A percentile compares a stretch with the other conserved stretches of the same genome.
These are phyloP conservation scores for Aspergillus affinis DNA, from an alignment of 495 filamentous ascomycete species.

Conservation along the genomic window DNA sequence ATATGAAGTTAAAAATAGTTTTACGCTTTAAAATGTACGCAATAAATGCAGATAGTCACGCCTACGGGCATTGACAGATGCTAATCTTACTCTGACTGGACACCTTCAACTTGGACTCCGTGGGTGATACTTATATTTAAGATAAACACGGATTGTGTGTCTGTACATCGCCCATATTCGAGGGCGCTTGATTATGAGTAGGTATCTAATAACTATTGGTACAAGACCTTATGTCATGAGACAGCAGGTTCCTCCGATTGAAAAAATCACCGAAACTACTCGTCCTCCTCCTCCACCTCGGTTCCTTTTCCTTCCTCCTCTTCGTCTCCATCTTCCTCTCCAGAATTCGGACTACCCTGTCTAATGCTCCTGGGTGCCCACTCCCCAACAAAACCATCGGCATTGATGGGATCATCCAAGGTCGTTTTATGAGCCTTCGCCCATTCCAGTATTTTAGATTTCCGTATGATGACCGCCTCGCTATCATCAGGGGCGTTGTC, in stretches of 20 bases:
- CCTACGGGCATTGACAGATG: conserved; percentile 4
- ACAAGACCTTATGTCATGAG: background rate
- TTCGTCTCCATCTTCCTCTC: conserved; percentile 15
- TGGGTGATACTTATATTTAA: no score
- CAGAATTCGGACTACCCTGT: conserved; percentile 11
- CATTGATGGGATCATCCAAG: conserved; percentile 47
- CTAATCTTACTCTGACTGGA: conserved; percentile 3
- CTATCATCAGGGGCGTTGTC: conserved; percentile 29
- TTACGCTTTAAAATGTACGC: conserved; percentile 18
- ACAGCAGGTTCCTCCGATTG: background rate
- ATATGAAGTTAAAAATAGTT: conserved; percentile 18
- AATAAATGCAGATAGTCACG: conserved; percentile 33
- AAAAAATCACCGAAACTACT: conserved; percentile 2
- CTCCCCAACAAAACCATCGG: conserved; percentile 46
- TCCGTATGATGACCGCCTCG: conserved; percentile 41
- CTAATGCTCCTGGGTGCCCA: conserved; percentile 22
- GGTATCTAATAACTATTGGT: background rate
- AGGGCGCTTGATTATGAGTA: background rate
- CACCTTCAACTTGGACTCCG: background rate
- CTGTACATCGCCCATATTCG: background rate
- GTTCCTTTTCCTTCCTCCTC: no score
- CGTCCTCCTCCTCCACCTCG: conserved; percentile 4
- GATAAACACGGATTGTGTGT: background rate
- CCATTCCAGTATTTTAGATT: conserved; percentile 50
- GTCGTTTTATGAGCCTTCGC: conserved; percentile 37